Evolutionary conservation across 176 grass and related monocot species (phyloP), one percentile per base, ranked within the genome.

Genomic region (Triticum urartu): DNA sequence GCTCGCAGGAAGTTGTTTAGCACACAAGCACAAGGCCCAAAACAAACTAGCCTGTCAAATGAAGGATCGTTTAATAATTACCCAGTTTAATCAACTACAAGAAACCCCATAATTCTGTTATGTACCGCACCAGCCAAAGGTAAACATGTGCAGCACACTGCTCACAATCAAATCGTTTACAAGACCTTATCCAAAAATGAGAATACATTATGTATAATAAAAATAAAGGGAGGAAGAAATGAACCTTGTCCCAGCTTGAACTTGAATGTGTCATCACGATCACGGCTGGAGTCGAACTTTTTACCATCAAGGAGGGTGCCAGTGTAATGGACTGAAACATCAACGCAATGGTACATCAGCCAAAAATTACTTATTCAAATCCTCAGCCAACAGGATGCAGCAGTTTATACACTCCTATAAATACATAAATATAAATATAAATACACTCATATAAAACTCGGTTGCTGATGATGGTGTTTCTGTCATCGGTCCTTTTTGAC

Each of bases 201-300:
- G 3, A 28, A 17, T n/a, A 13, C 34, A 47, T 1, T 32, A 84
- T 65, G 50, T 18, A 75, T 24, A 12, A 30, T 63, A 28, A 8
- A 70, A 20, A 45, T 18, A 5, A n/a, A 35, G 34, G 77, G n/a
- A 62, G 42, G 76, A 65, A 70, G n/a, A 77, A 69, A 42, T 20
- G 9, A 71, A 98, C 96, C 96, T 95, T 98, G 96, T 43, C 96
- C 96, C 42, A 98, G 80, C 90, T 94, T 98, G 82, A 98, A 98
- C 69, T 98, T 98, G 91, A 98, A 98, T 47, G 96, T 84, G 10
- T 83, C 84, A 30, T 83, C 88, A 7, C 96, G 89, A 72, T 95
- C 96, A 32, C 96, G 91, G 83, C 96, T 98, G 5, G 96, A 98
- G 71, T 98, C 96, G 4, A 98, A 98, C 87, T 98, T 95, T 61